Evolutionary conservation across 1,139 yeast genomes (phyloP), one percentile per base, ranked within the genome.

Genomic region (Sugiyamaella paludigena): DNA sequence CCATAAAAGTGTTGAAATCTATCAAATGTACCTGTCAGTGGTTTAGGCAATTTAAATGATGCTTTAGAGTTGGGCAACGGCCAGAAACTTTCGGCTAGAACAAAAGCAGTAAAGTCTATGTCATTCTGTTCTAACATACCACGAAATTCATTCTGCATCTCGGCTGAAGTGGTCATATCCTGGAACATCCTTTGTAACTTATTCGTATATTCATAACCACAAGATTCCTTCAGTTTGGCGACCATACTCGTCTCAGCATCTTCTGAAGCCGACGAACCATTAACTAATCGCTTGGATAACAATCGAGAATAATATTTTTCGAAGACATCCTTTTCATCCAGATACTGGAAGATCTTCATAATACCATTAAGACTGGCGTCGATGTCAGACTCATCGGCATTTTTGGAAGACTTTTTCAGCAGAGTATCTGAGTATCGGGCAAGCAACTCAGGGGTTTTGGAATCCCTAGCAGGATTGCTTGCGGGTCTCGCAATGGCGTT

Each of bases 181-280:
- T 87, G 87, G 69, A 94, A 91, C 99, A 94, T 94, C 61, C 91
- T 86, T 37, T 96, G 88, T 70, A 94, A 86, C 66, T 89, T 92
- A 51, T 89, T 84, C 1, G 98, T 91, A 67, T 89, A 94, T 62
- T 92, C 98, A 63, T 84, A 77, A 16, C 96, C 91, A 68, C 94
- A 91, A 55, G 87, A 96, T 53, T 87, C 87, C 66, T 91, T 95
- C 57, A 94, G 77, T 62, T 87, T 80, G 62, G 89, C 88, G 53
- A 94, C 87, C 59, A 94, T 84, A 52, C 81, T 73, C 58, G 88
- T 94, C 70, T 94, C 99, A 54, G 89, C 83, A 56, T 83, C 89
- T 50, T 83, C 86, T 27, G 94, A 84, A 30, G 88, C 81, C 39
- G 95, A 84, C 31, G 88, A 83, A 52, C 87, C 85, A 63, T 86